Percentiles rank a stretch among this genome's conserved stretches.
Conservation (phyloP, 2,329 filamentous ascomycete species). For the Microdochium bolleyi region DNA sequence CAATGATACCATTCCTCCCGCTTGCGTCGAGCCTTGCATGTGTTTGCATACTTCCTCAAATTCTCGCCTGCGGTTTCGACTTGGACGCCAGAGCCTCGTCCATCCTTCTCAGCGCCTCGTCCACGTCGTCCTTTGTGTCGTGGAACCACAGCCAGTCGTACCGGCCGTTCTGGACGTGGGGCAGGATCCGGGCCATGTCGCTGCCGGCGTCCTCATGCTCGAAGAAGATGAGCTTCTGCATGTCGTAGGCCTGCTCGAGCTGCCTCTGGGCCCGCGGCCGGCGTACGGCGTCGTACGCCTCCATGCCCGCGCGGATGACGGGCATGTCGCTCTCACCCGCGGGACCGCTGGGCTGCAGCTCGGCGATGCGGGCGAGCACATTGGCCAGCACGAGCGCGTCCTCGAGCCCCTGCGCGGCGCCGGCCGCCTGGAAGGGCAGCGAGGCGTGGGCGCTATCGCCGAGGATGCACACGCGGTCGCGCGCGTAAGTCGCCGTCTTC, state of each 20-base stretch:
- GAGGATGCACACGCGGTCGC: slow-evolving; percentile 16
- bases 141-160: not conserved
- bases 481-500: slow-evolving; percentile 20
- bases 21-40: too few species aligned
- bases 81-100: not conserved
- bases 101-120: not conserved
- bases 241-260: slow-evolving; percentile 15
- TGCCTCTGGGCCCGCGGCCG: slow-evolving; percentile 19
- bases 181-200: not conserved
- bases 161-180: not conserved
- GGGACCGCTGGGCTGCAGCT: slow-evolving; percentile 5
- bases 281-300: slow-evolving; percentile 17
- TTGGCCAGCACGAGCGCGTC: slow-evolving; percentile 21
- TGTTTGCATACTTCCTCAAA: too few species aligned
- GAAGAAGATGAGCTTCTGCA: not conserved
- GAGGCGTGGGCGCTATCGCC: slow-evolving; percentile 26
- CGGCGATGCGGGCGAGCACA: slow-evolving; percentile 11
- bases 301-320: slow-evolving; percentile 12
- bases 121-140: not conserved
- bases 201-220: not conserved
- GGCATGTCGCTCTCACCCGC: slow-evolving; percentile 18
- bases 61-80: not conserved
- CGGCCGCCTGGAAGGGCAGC: slow-evolving; percentile 25
- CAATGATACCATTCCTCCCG: not conserved
- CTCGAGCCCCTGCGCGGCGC: slow-evolving; percentile 27